Base-by-base conservation (phyloP, 2,329 filamentous ascomycete species). In the Colletotrichum caudatum region DNA sequence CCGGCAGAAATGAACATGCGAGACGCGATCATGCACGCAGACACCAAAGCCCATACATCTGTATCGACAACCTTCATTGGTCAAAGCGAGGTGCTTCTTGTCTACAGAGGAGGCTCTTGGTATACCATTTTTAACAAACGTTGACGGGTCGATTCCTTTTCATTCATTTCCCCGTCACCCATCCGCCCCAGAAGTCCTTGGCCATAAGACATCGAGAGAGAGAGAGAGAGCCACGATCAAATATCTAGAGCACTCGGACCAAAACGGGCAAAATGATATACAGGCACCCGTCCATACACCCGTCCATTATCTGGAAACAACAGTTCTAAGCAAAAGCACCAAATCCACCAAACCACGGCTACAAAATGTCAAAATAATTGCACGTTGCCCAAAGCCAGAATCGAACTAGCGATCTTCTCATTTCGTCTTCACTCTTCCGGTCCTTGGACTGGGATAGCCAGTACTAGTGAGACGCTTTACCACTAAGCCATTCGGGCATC, bases 391-490 rank as follows among this genome's bases (percentile, higher is more conserved):
- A 71, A 71, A 60, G 65, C 59, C 69, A 68, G 69, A 71, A 71
- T 69, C 69, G 69, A 71, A 71, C 69, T 68, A 59, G 50, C 65
- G 69, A 64, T 71, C 64, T 71, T 71, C 69, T 71, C 69, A 71
- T 71, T n/a, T 68, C 44, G 35, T 18, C 9, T 39, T 54, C 23
- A 14, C 35, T 18, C 9, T 11, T 37, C 18, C 14, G 11, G 5
- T 12, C 1, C 5, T 37, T 14, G 16, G 18, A 48, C 46, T 46
- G 33, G 16, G 33, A 5, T 12, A 37, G 46, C 41, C 23, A 26
- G 23, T 71, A 71, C 69, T 71, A 71, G 69, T 71, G 69, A 71
- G 69, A 71, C 69, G 69, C 69, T 71, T 71, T 71, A 71, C 69
- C 69, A 71, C 69, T 71, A 64, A 71, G 69, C 69, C 69, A 71